These are phyloP conservation scores for Xanthoconium separans DNA, from an alignment of 1,284 basidiomycete species.

Conservation along the genomic window DNA sequence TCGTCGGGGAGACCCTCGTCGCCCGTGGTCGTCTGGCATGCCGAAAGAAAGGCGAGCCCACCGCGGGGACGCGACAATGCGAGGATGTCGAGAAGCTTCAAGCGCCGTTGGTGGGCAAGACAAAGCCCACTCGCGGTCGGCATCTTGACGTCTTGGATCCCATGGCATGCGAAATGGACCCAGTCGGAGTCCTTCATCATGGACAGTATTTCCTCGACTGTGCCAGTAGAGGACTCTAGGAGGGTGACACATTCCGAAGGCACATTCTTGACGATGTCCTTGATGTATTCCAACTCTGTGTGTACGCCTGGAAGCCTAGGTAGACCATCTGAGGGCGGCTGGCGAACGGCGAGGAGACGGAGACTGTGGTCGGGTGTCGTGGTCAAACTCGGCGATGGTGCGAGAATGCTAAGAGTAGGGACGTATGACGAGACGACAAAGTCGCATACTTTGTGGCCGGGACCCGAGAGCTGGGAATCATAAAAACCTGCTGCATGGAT, in stretches of 20 bases:
- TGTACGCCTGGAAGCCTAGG: not conserved
- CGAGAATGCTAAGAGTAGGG: not conserved
- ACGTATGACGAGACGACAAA: not conserved
- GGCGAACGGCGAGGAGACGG: not conserved
- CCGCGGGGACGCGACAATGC: not conserved
- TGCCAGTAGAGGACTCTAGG: not conserved
- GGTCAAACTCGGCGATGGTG: not conserved
- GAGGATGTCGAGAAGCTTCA: not conserved
- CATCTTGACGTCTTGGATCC: not conserved
- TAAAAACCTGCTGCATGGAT: not conserved
- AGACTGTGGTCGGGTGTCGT: not conserved
- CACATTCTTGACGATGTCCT: not conserved
- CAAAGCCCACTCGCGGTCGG: not conserved
- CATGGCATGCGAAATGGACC: not conserved
- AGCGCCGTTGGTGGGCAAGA: not conserved
- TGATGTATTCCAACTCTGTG: not conserved
- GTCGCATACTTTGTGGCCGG: not conserved
- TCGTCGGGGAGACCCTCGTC: not conserved
- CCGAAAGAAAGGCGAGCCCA: not conserved
- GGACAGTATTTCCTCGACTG: not conserved
- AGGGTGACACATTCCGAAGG: not conserved
- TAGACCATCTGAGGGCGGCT: not conserved
- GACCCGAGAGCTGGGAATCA: not conserved
- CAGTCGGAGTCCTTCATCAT: not conserved
- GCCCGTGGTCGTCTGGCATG: not conserved